Evolutionary conservation across 148 eudicot species (phyloP).

Genomic region (Rhododendron ferrugineum): DNA sequence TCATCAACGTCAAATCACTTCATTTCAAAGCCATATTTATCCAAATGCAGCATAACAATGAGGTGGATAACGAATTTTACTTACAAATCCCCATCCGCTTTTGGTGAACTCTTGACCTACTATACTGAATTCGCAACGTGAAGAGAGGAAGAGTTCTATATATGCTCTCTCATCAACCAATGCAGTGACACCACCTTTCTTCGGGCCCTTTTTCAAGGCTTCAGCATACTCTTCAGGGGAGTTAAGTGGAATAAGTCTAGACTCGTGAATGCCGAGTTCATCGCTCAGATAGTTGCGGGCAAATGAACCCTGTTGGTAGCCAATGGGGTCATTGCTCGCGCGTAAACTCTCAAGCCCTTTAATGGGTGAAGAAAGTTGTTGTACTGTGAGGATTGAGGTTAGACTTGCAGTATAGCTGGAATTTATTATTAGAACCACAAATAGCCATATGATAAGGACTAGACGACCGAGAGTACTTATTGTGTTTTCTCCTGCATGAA

Average conservation of each 20-base stretch:
- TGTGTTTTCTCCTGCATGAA: slow-evolving; percentile 50
- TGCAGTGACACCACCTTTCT: slow-evolving; percentile 65
- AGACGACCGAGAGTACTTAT: slow-evolving; percentile 58
- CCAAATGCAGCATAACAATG: neutral
- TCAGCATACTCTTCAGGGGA: slow-evolving; percentile 39
- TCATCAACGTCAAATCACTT: neutral
- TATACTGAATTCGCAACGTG: slow-evolving; percentile 63
- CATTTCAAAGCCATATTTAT: neutral
- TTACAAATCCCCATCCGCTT: slow-evolving; percentile 83
- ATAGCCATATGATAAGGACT: slow-evolving; percentile 68
- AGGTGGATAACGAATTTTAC: slow-evolving; percentile 5
- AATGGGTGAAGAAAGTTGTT: slow-evolving; percentile 54
- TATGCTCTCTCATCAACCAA: slow-evolving; percentile 61
- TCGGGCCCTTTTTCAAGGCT: slow-evolving; percentile 50
- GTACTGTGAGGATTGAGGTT: slow-evolving; percentile 72
- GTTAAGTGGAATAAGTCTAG: slow-evolving; percentile 50
- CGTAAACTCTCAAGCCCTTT: slow-evolving; percentile 57
- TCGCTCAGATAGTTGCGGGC: slow-evolving; percentile 39
- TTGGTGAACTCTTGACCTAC: slow-evolving; percentile 64
- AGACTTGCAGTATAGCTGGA: slow-evolving; percentile 78
- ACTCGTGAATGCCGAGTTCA: slow-evolving; percentile 37
- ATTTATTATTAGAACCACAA: slow-evolving; percentile 60
- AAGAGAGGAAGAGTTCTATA: slow-evolving; percentile 57
- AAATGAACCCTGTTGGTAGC: slow-evolving; percentile 65
- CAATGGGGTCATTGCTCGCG: slow-evolving; percentile 43